Base-by-base conservation (phyloP, 1,284 basidiomycete species). In the Marasmius fiardii region DNA sequence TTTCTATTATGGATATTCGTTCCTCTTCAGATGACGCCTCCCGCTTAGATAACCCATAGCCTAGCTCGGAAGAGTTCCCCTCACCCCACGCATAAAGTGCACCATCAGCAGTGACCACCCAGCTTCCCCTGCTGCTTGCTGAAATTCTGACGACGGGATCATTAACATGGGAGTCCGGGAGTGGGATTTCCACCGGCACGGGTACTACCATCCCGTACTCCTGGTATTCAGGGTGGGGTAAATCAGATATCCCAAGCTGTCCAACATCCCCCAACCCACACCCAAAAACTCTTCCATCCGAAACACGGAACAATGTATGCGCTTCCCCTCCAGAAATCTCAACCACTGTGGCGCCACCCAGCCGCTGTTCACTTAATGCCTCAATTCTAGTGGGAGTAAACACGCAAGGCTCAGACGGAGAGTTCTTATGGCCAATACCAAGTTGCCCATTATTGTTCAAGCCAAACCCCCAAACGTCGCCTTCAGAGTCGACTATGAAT, bases 391-490 rank as follows among this genome's bases (percentile, higher is more conserved):
- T 82, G 1, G 91, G 91, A 1, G 77, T 71, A 34, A 78, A 74
- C 49, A 92, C 74, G 61, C 83, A 78, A 14, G 20, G 23, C 24
- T 70, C 67, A 56, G 75, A 70, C 11, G 61, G 60, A 8, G 71
- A 68, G 1, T 67, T 68, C 28, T 69, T 71, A 24, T 74, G 49
- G 10, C 65, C 65, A 2, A 61, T 64, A 23, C 68, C 68, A 1
- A 60, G 59, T 53, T 69, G 67, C 18, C 66, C 65, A 56, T 64
- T 61, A 41, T 58, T 82, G 71, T 94, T 93, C 55, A 92, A 74
- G 18, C 92, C 92, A 92, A 92, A 93, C 2, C 82, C 89, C 74
- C 81, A 92, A 4, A 92, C 87, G 23, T 75, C 76, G 43, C 91
- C 91, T 39, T 77, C 70, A 59, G 79, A 75, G 65, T 90, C 83